phyloP scores from a whole-genome alignment of 352 stramenopile genomes.

The Phytophthora pisi region DNA sequence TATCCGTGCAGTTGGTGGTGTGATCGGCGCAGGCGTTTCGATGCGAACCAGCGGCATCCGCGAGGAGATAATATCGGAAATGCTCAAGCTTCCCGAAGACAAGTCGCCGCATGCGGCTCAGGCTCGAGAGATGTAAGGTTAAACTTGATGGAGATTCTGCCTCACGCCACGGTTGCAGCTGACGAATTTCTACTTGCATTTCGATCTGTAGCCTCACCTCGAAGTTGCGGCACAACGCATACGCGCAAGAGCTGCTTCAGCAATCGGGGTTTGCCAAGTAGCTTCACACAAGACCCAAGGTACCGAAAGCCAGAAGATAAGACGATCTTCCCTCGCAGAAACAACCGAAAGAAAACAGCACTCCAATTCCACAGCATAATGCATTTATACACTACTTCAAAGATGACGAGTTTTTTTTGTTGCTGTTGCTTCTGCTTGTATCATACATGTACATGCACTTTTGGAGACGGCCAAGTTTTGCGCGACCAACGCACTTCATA shows the following conservation, averaged over 20 bases:
- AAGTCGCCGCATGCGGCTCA: neutral
- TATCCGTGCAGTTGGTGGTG: neutral
- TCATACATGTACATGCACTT: too few relatives aligned
- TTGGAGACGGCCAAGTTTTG: too few relatives aligned
- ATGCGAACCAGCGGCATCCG: neutral
- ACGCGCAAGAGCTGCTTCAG: constrained; percentile 11
- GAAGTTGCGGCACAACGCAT: constrained; percentile 12
- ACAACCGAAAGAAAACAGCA: neutral
- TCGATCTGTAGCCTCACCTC: neutral
- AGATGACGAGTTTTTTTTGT: too few relatives aligned
- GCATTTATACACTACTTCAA: too few relatives aligned
- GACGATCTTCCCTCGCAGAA: too few relatives aligned
- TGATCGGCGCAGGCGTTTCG: neutral
- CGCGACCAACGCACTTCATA: too few relatives aligned
- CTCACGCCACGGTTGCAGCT: neutral
- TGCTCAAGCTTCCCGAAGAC: neutral
- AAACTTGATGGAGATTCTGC: neutral
- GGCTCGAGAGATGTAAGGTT: neutral
- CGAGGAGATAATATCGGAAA: neutral
- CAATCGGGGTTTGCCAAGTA: neutral
- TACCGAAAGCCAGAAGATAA: too few relatives aligned
- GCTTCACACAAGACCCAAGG: neutral
- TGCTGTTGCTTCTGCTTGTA: too few relatives aligned
- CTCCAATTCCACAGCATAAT: neutral
- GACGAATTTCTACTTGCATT: neutral